A percentile compares a stretch with the other conserved stretches of the same genome.
phyloP scores from a whole-genome alignment of 768 basidiomycete species.

The Boletus rufocinnamomeus region DNA sequence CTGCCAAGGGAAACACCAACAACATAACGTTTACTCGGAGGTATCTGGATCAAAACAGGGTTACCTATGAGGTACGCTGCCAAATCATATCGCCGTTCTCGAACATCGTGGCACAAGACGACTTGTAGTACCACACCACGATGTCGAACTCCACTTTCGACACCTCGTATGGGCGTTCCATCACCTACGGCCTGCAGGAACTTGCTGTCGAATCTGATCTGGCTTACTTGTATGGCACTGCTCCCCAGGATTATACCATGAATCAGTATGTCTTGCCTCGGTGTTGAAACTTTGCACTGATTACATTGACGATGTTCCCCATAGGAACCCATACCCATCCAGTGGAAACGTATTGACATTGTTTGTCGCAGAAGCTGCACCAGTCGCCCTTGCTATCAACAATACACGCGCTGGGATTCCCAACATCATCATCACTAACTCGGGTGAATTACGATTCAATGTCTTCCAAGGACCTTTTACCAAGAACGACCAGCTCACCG shows the following conservation, averaged over 20 bases:
- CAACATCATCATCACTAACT: constrained; percentile 64
- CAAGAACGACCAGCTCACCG: constrained; percentile 78
- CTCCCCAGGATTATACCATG: constrained; percentile 76
- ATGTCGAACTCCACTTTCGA: constrained; percentile 58
- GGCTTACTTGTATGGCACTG: constrained; percentile 60
- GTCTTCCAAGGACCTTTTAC: constrained; percentile 71
- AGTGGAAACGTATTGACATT: constrained; percentile 60
- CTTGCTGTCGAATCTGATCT: constrained; percentile 65
- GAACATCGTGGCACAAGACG: background rate
- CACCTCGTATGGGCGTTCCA: constrained; percentile 51
- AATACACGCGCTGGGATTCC: constrained; percentile 62
- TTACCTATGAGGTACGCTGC: constrained; percentile 65
- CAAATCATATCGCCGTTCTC: background rate
- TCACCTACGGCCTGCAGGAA: constrained; percentile 55
- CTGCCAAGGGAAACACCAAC: constrained; percentile 38
- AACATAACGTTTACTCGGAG: constrained; percentile 67
- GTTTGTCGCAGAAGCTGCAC: constrained; percentile 54
- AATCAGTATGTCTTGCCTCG: constrained; percentile 44
- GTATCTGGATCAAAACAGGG: constrained; percentile 79
- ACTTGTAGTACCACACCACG: constrained; percentile 64
- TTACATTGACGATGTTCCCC: background rate
- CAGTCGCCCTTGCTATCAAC: constrained; percentile 58
- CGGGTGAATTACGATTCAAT: constrained; percentile 66
- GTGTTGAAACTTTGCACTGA: background rate
- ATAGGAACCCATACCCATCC: constrained; percentile 63